Base-by-base conservation (phyloP, 345 rosid species). In the Lepidium sativum region DNA sequence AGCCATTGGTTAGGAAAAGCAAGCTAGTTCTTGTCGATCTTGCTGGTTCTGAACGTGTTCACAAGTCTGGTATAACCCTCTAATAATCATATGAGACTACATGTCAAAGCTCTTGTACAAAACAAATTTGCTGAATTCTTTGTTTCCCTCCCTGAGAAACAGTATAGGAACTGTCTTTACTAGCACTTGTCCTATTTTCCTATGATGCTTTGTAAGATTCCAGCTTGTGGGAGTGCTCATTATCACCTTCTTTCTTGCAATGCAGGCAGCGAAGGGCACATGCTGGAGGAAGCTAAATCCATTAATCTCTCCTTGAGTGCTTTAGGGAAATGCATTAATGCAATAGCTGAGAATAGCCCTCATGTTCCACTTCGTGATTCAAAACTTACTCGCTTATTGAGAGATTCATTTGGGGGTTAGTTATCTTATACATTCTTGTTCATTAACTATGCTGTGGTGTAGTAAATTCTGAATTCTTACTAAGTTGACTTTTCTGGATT, bases 11-110 rank as follows among this genome's bases (percentile, higher is more conserved):
- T 41, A 82, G 95, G 70, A 90, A 78, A 80, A 82, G 95, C 79
- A 94, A 94, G 80, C 87, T 94, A 54, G 95, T 88, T 65, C 75
- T 94, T 50, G 97, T 94, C 42, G 99, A 94, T 80, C 83, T 94
- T 72, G 99, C 99, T 50, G 99, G 99, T 69, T 94, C 99, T 69
- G 99, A 94, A 79, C 97, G 99, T 48, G 82, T 94, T 76, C 87
- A 88, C 65, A 94, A 94, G 71, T 94, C 99, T 77, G 99, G 99
- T 94, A 52, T 62, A 59, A 37, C 32, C 39, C 49, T 29, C 48
- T 44, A 7, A 11, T 44, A 20, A 21, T 32, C 47, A 72, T 3
- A 23, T 56, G 32, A 25, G 15, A 15, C 56, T 29, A 34, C 68
- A 43, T 53, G 35, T 38, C 64, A 49, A 48, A 58, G 9, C 63